A percentile compares a stretch with the other conserved stretches of the same genome.
Conservation (phyloP, 2,329 filamentous ascomycete species). For the Sclerotinia borealis region DNA sequence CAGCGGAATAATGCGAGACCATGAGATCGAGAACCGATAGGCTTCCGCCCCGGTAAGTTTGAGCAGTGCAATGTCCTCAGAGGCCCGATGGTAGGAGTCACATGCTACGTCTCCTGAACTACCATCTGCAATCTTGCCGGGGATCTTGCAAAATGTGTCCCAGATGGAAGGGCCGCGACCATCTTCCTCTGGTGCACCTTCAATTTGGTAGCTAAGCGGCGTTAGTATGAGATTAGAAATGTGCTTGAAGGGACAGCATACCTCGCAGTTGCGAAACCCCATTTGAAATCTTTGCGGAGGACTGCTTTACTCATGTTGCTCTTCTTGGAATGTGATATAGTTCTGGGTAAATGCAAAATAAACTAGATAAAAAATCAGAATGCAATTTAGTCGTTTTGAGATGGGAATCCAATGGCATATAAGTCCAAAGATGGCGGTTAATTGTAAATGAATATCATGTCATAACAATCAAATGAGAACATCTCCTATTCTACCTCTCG, state of each 20-base stretch:
- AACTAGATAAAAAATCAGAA: not conserved
- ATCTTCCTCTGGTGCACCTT: conserved; percentile 68
- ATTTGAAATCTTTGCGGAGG: conserved; percentile 65
- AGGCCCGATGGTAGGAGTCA: conserved; percentile 77
- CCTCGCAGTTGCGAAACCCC: conserved; percentile 76
- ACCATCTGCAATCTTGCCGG: conserved; percentile 77
- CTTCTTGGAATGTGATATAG: conserved; percentile 9
- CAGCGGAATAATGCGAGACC: conserved; percentile 79
- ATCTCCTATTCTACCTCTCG: conserved; percentile 15
- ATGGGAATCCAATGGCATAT: conserved; percentile 1
- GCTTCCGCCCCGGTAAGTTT: conserved; percentile 66
- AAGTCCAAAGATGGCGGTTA: conserved; percentile 10
- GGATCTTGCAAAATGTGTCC: conserved; percentile 79
- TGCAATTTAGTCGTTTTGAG: not conserved
- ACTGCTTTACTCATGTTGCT: conserved; percentile 39
- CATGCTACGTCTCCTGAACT: conserved; percentile 72
- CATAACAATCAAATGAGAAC: not conserved
- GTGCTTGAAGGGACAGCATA: conserved; percentile 37
- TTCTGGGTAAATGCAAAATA: conserved; percentile 11
- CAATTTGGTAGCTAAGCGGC: conserved; percentile 70
- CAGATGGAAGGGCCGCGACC: conserved; percentile 80
- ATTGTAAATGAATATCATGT: not conserved
- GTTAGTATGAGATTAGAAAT: not conserved
- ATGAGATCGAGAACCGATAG: conserved; percentile 82
- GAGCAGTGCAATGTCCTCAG: conserved; percentile 70